A percentile compares a stretch with the other conserved stretches of the same genome.
These are phyloP conservation scores for Fragaria iinumae DNA, from an alignment of 306 rosid genomes.

Conservation along the genomic window DNA sequence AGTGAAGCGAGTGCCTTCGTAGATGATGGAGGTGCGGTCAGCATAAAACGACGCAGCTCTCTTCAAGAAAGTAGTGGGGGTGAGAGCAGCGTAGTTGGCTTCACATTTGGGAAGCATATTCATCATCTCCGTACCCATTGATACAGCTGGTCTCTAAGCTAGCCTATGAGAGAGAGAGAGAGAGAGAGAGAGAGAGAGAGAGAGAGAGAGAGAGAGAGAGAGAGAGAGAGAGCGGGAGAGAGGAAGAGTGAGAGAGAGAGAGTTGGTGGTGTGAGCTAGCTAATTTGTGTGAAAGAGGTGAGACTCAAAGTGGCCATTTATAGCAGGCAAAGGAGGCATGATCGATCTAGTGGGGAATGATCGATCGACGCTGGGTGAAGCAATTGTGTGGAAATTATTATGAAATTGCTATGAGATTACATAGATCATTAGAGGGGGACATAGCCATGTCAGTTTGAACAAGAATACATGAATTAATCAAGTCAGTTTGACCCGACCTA, in stretches of 20 bases:
- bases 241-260: not conserved
- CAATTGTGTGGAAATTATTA: slow-evolving; percentile 11
- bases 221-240: not conserved
- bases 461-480: not conserved
- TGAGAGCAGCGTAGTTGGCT: slow-evolving; percentile 62
- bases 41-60: slow-evolving; percentile 70
- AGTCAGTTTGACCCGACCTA: not conserved
- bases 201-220: not conserved
- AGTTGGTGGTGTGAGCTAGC: not conserved
- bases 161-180: too few species aligned
- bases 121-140: slow-evolving; percentile 36
- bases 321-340: not conserved
- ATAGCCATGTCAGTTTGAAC: not conserved
- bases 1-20: slow-evolving; percentile 60
- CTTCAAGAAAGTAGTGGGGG: slow-evolving; percentile 62
- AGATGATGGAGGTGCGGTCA: slow-evolving; percentile 54
- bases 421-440: not conserved
- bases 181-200: not conserved
- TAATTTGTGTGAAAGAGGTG: not conserved
- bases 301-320: not conserved
- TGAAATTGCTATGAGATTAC: not conserved
- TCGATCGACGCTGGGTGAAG: not conserved
- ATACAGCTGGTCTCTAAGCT: not conserved
- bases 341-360: not conserved
- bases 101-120: slow-evolving; percentile 54